Base-by-base conservation (phyloP, 768 basidiomycete genomes). In the Dentipellis fragilis region DNA sequence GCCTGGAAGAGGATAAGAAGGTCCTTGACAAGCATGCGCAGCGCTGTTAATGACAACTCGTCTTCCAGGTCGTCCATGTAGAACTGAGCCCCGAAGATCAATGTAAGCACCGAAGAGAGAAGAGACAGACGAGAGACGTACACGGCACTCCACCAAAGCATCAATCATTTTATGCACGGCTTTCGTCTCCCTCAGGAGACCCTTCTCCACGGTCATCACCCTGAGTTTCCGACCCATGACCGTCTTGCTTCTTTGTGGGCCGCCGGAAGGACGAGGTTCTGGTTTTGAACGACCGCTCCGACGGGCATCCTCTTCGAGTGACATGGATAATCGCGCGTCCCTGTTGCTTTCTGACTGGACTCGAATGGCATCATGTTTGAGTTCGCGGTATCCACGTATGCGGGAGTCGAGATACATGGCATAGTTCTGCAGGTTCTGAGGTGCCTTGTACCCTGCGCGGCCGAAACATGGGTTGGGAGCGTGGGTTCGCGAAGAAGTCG, bases 11-110 rank as follows among this genome's bases (percentile, higher is more conserved):
- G 75, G 54, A 97, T 89, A 52, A 98, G 79, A 2, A 98, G 80
- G 67, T 99, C 96, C 66, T 97, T 98, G 62, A 96, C 89, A 29
- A 97, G 78, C 87, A 99, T 91, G 45, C 90, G 79, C 52, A 97
- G 75, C 2, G 95, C 91, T 3, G 86, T 83, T 51, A 89, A 85
- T 0, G 86, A 90, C 40, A 98, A 78, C 64, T 95, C 90, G 65
- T 98, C 94, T 62, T 94, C 87, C 14, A 97, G 73, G 65, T 96
- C 85, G 61, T 97, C 95, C 42, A 93, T 71, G 67, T 95, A 99
- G 71, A 98, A 96, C 90, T 96, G 29, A 45, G 22, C 36, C 42
- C 36, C 11, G 10, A 17, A 51, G 21, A 29, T 29, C 29, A 6
- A 29, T 29, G 46, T 54, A 38, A 58, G 57, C 21, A 23, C n/a